These are phyloP conservation scores for Termitomyces sp. DNA, from an alignment of 768 basidiomycete species.

Conservation along the genomic window DNA sequence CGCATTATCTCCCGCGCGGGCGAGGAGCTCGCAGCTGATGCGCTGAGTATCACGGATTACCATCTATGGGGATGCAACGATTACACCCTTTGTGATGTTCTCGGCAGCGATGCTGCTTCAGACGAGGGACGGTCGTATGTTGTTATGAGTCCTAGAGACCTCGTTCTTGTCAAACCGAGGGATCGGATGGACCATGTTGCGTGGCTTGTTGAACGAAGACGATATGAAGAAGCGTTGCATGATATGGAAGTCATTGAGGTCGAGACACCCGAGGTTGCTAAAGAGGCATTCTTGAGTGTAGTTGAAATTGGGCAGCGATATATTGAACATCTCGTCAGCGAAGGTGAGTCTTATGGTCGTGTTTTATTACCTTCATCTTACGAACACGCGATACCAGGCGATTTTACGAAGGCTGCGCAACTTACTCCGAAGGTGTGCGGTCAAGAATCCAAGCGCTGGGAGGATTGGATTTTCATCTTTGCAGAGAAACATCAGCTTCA, in stretches of 20 bases:
- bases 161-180: slow-evolving; percentile 84
- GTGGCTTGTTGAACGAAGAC: slow-evolving; percentile 85
- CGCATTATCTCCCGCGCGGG: slow-evolving; percentile 87
- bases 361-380: neutral
- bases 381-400: slow-evolving; percentile 27
- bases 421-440: slow-evolving; percentile 86
- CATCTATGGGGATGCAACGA: slow-evolving; percentile 91
- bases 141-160: slow-evolving; percentile 82
- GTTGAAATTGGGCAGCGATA: slow-evolving; percentile 82
- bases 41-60: slow-evolving; percentile 73
- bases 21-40: slow-evolving; percentile 86
- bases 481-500: slow-evolving; percentile 78
- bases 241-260: slow-evolving; percentile 70
- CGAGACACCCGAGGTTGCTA: slow-evolving; percentile 27
- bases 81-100: slow-evolving; percentile 67
- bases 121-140: slow-evolving; percentile 61
- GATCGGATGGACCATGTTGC: slow-evolving; percentile 88
- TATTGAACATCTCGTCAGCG: slow-evolving; percentile 78
- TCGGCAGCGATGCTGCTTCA: slow-evolving; percentile 25
- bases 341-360: slow-evolving; percentile 50
- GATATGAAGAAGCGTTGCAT: slow-evolving; percentile 88
- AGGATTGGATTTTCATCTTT: slow-evolving; percentile 92
- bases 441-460: slow-evolving; percentile 82
- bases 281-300: slow-evolving; percentile 45
- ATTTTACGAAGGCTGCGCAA: slow-evolving; percentile 76